Conservation (phyloP, 495 filamentous ascomycete genomes). For the Pyrenopolyporus hunteri region DNA sequence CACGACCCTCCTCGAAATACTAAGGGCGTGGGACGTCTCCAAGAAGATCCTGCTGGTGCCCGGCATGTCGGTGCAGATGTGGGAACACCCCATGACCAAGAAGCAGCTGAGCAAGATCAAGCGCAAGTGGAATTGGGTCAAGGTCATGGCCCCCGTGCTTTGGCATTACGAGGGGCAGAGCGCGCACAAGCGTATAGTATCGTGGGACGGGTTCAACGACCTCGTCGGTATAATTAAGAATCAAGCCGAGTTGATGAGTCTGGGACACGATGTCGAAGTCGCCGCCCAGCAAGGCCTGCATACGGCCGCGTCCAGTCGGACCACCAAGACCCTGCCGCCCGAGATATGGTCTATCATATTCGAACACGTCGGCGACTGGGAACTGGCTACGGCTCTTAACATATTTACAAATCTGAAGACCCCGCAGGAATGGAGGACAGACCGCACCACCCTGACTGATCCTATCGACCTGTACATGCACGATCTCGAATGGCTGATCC, state of each 20-base stretch:
- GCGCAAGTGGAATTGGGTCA: slow-evolving; percentile 82
- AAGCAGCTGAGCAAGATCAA: slow-evolving; percentile 81
- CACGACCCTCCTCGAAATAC: slow-evolving; percentile 72
- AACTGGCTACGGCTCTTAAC: slow-evolving; percentile 78
- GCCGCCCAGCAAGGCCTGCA: slow-evolving; percentile 47
- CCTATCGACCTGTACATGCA: slow-evolving; percentile 60
- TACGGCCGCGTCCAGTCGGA: slow-evolving; percentile 38
- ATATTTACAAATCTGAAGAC: slow-evolving; percentile 76
- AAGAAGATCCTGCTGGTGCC: slow-evolving; percentile 84
- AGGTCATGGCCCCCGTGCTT: slow-evolving; percentile 70
- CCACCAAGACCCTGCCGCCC: slow-evolving; percentile 62
- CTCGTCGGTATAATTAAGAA: slow-evolving; percentile 70
- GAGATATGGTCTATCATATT: slow-evolving; percentile 91
- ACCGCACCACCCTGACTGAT: slow-evolving; percentile 48
- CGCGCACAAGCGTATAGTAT: slow-evolving; percentile 55
- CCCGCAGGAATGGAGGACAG: slow-evolving; percentile 71
- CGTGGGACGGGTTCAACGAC: slow-evolving; percentile 72
- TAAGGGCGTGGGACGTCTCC: slow-evolving; percentile 81
- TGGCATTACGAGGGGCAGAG: slow-evolving; percentile 68
- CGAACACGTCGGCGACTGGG: slow-evolving; percentile 85
- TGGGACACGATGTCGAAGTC: slow-evolving; percentile 64
- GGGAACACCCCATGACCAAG: slow-evolving; percentile 84
- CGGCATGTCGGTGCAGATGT: slow-evolving; percentile 81
- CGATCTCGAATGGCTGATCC: slow-evolving; percentile 79
- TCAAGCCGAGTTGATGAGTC: slow-evolving; percentile 64